phyloP scores from a whole-genome alignment of 192 early-diverging fungal genomes.

The Rhizoclosmatium sp. region DNA sequence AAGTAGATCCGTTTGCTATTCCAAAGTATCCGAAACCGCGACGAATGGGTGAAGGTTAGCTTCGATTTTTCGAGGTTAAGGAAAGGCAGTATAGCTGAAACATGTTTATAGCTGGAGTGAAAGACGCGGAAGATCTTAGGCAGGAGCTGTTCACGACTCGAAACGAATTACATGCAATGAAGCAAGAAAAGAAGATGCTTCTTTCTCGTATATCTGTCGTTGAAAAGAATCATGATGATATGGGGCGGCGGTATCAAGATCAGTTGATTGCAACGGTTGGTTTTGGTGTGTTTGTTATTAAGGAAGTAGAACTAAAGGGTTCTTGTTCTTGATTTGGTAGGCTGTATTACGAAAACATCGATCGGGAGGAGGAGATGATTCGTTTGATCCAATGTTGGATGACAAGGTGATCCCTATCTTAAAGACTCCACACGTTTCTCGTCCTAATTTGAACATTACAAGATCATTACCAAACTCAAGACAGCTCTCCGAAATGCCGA shows the following conservation, averaged over 20 bases:
- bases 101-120: constrained; percentile 18
- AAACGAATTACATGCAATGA: constrained; percentile 30
- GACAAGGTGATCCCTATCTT: constrained; percentile 6
- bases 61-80: background rate
- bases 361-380: background rate
- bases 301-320: too few species aligned
- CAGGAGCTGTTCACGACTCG: constrained; percentile 31
- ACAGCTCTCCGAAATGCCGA: constrained; percentile 26
- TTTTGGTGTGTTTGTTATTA: background rate
- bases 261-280: constrained; percentile 35
- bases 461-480: constrained; percentile 35
- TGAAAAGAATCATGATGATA: constrained; percentile 30
- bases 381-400: constrained; percentile 12
- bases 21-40: constrained; percentile 30
- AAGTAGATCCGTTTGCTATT: constrained; percentile 14
- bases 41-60: constrained; percentile 24
- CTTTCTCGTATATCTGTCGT: constrained; percentile 7
- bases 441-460: background rate
- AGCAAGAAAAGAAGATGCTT: constrained; percentile 37
- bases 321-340: background rate
- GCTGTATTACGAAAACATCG: constrained; percentile 15
- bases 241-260: constrained; percentile 41
- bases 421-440: too few species aligned
- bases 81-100: background rate
- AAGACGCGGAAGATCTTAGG: constrained; percentile 33